phyloP scores from a whole-genome alignment of 2,329 filamentous ascomycete genomes.

The Fusarium anthophilum region DNA sequence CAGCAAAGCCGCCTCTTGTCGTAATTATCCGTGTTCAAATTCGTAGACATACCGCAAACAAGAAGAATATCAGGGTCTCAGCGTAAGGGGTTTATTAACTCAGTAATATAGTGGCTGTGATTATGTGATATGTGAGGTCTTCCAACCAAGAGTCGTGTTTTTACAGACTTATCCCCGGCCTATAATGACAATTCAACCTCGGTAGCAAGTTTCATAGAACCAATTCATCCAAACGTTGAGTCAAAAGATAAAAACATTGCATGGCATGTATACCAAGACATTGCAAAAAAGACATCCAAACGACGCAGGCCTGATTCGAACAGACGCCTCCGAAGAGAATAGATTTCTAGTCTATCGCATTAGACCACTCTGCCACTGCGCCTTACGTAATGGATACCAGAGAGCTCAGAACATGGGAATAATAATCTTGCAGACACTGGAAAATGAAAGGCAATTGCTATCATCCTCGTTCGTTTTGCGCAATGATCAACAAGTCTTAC shows the following conservation, averaged over 20 bases:
- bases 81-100: neutral
- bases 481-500: neutral
- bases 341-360: conserved; percentile 3
- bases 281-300: neutral
- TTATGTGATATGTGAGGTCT: neutral
- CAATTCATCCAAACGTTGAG: rapidly evolving
- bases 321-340: neutral
- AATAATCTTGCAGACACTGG: rapidly evolving
- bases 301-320: conserved; percentile 3
- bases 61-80: rapidly evolving
- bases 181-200: rapidly evolving
- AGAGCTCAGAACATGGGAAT: rapidly evolving
- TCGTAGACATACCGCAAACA: rapidly evolving
- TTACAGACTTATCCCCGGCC: neutral
- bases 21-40: neutral
- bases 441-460: rapidly evolving
- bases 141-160: neutral
- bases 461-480: no score
- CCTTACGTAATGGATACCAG: neutral
- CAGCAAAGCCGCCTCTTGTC: no score
- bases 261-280: no score
- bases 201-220: no score
- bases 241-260: neutral
- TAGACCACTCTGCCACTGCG: conserved; percentile 5
- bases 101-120: neutral